Evolutionary conservation across 164 flowering plant species (phyloP), one percentile per base, ranked within the genome.

Genomic region (Malania oleifera): DNA sequence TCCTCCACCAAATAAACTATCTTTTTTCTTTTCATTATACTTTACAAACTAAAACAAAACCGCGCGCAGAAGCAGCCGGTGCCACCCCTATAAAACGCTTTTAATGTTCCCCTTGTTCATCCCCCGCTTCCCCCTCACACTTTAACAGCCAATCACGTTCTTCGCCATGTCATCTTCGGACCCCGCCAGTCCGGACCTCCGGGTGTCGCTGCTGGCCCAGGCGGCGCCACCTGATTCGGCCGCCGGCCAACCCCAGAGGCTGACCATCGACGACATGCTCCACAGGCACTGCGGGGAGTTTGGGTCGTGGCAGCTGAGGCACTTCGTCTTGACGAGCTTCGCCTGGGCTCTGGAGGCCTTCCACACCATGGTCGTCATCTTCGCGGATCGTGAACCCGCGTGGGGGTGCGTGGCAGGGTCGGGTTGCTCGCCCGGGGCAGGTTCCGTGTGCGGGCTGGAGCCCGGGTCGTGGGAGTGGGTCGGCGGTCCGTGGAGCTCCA

Each of bases 331-430:
- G 7, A 84, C 95, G 5, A 78, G 81, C 72, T 28, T 85, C 52
- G 98, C 95, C 0, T 92, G 95, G 96, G 86, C 87, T 0, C 75
- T 92, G 2, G 96, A 92, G 75, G 95, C 93, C 23, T 81, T 87
- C 54, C 96, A 89, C 64, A 81, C 95, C 40, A 92, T 92, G 98
- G 95, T 89, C 47, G 87, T 92, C 89, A 89, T 92, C n/a, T 92
- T 92, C 64, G 93, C 96, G 11, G 98, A 92, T 68, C 77, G 78
- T 8, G 91, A 89, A 47, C 98, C 95, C 37, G 75, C 20, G 14
- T 89, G 88, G 87, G 44, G 68, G 26, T 86, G 91, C 70, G 24
- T 53, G 22, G 57, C 52, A 7, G 55, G 57, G 4, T 14, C 63
- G 25, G 76, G 70, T 0, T 76, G 79, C 52, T 55, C 58, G 6